These are phyloP conservation scores for Paramyrothecium sp. DNA, from an alignment of 2,329 filamentous ascomycete genomes.

Conservation along the genomic window DNA sequence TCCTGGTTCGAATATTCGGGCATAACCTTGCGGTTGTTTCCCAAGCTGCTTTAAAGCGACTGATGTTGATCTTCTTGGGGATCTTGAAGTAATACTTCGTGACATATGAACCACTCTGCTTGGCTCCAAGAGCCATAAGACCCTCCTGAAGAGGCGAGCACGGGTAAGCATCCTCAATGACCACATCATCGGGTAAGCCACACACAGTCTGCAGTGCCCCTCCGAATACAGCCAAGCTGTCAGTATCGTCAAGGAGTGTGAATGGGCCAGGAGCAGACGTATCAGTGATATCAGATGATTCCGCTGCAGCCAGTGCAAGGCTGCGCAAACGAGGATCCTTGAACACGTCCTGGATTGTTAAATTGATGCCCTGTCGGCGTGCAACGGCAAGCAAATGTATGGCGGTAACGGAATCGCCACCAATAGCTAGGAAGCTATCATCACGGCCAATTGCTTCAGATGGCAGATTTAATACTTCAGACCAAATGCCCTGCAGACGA, in stretches of 20 bases:
- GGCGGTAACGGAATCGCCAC: slow-evolving; percentile 12
- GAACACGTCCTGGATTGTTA: slow-evolving; percentile 11
- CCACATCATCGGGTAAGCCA: background rate
- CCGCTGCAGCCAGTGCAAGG: slow-evolving; percentile 6
- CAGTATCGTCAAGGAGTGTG: background rate
- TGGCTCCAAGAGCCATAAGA: slow-evolving; percentile 1
- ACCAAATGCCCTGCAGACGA: background rate
- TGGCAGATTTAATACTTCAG: background rate
- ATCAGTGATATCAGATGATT: background rate
- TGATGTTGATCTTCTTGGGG: background rate
- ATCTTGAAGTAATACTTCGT: background rate
- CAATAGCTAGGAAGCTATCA: slow-evolving; percentile 11
- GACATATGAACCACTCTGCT: slow-evolving; percentile 1
- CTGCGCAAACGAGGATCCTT: slow-evolving; percentile 7
- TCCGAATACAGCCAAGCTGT: background rate
- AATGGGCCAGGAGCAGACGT: background rate
- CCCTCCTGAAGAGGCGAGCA: slow-evolving; percentile 3
- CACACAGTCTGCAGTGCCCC: background rate
- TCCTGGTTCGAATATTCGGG: slow-evolving; percentile 1
- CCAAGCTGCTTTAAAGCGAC: slow-evolving; percentile 1
- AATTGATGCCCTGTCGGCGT: background rate
- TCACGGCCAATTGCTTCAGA: slow-evolving; percentile 7
- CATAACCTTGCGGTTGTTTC: background rate
- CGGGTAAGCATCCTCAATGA: slow-evolving; percentile 1
- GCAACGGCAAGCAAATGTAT: slow-evolving; percentile 10